Base-by-base conservation (phyloP, 2,329 filamentous ascomycete genomes). In the Colletotrichum cuscutae region DNA sequence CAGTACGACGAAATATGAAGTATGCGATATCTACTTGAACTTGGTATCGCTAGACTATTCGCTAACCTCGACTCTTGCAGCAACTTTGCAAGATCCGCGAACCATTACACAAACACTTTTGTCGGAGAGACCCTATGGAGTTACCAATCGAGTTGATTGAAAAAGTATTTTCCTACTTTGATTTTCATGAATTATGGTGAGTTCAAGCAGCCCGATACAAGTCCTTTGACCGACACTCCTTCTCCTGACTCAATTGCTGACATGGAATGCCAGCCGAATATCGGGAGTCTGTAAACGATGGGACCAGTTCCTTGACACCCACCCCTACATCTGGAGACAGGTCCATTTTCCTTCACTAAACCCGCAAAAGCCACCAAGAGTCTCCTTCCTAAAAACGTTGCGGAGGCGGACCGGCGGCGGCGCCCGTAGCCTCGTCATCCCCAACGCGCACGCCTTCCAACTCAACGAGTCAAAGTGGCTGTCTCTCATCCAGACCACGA, bases 81-180 rank as follows among this genome's bases (percentile, higher is more conserved):
- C 79, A 82, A 76, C 77, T 85, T 5, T 77, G 79, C 59, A 76
- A 77, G 12, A 79, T 80, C 5, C 78, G 82, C n/a, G 75, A 79
- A 64, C 82, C 81, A 4, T 73, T 85, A 3, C 81, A 84, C 35
- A 68, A 74, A 13, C 78, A 77, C 22, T 84, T 80, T 67, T 78
- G 69, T 42, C 80, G 78, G 32, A 76, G 77, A 46, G 83, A 85
- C 67, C 83, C 83, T 2, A 60, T 85, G 7, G 65, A 73, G 15
- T 77, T 84, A 28, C 83, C 83, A 0, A 68, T 77, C 4, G 83
- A 85, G 60, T 77, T 85, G 63, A 75, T 84, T 8, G 77, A 82
- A 30, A 75, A 79, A 15, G 81, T 85, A 8, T 81, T 84, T 46
- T 77, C 76, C 15, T 78, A 78, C 52, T 73, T 84, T 9, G 81